Percentiles rank a stretch among this genome's conserved stretches.
Conservation (phyloP, 2,329 filamentous ascomycete species). For the Fusarium dlaminii region DNA sequence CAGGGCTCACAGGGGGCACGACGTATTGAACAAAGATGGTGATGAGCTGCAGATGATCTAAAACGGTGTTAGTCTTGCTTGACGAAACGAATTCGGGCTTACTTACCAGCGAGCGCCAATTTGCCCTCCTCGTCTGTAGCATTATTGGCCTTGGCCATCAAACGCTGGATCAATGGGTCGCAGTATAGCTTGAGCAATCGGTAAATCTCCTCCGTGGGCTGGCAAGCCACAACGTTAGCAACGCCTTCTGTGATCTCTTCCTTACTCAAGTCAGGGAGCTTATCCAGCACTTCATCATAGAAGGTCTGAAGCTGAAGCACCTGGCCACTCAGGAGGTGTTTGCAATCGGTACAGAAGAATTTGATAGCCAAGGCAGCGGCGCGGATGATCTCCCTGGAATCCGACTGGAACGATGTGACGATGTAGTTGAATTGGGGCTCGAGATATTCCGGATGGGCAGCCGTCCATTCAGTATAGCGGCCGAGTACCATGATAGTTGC, state of each 20-base stretch:
- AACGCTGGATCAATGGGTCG: slow-evolving; percentile 84
- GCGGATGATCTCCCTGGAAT: slow-evolving; percentile 88
- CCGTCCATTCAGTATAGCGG: slow-evolving; percentile 97
- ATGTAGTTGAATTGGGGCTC: slow-evolving; percentile 96
- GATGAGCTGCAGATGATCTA: slow-evolving; percentile 89
- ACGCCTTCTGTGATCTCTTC: slow-evolving; percentile 98
- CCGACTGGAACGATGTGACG: slow-evolving; percentile 88
- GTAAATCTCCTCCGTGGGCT: slow-evolving; percentile 83
- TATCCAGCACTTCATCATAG: slow-evolving; percentile 89
- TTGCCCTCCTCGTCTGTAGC: slow-evolving; percentile 86
- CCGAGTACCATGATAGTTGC: slow-evolving; percentile 98
- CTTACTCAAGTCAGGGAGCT: slow-evolving; percentile 84
- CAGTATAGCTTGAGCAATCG: slow-evolving; percentile 90
- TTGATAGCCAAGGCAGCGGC: slow-evolving; percentile 95
- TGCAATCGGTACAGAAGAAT: slow-evolving; percentile 97
- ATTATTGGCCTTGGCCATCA: slow-evolving; percentile 87
- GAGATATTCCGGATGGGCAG: slow-evolving; percentile 90
- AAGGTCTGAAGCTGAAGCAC: slow-evolving; percentile 89
- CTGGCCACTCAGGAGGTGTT: slow-evolving; percentile 82
- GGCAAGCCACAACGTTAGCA: slow-evolving; percentile 87
- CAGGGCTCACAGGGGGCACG: slow-evolving; percentile 76
- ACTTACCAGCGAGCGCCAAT: slow-evolving; percentile 81
- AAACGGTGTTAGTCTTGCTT: slow-evolving; percentile 27
- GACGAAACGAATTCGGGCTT: neutral
- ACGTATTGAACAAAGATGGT: slow-evolving; percentile 86